Base-by-base conservation (phyloP, 2,329 filamentous ascomycete genomes). In the Lomentospora prolificans region DNA sequence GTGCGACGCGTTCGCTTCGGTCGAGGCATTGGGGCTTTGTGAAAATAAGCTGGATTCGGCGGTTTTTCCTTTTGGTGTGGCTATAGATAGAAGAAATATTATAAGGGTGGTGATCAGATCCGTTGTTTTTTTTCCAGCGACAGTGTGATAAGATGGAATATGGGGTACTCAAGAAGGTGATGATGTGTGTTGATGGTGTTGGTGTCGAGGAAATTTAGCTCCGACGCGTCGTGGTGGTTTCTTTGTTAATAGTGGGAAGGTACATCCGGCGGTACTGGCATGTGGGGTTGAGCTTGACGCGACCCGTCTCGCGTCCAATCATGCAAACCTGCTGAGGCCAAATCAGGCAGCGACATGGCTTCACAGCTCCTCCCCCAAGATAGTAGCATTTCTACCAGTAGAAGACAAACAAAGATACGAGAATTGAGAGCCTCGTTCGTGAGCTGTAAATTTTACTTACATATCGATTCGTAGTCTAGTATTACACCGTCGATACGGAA, bases 1-100 rank as follows among this genome's bases (percentile, higher is more conserved):
- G 58, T 58, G 50, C 57, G 58, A 41, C 58, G 58, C 19, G 58
- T 58, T 46, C 57, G 55, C 17, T 55, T 58, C 14, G 58, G 58
- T 31, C 58, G 58, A 52, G 58, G 58, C 58, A 60, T 60, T 27
- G 25, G 51, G 24, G 10, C 22, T n/a, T n/a, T n/a, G n/a, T n/a
- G n/a, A n/a, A n/a, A n/a, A n/a, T n/a, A n/a, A n/a, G n/a, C n/a
- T n/a, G n/a, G n/a, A n/a, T n/a, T n/a, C n/a, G n/a, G n/a, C n/a
- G n/a, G n/a, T n/a, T n/a, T n/a, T n/a, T n/a, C n/a, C n/a, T n/a
- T n/a, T n/a, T n/a, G n/a, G n/a, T n/a, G n/a, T n/a, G n/a, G n/a
- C n/a, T n/a, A n/a, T n/a, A n/a, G n/a, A n/a, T n/a, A n/a, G n/a
- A n/a, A n/a, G n/a, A n/a, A n/a, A n/a, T n/a, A n/a, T n/a, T n/a